Evolutionary conservation across 805 yeast species (phyloP), one percentile per base, ranked within the genome.

Genomic region (Pichia rugopelliculosa): DNA sequence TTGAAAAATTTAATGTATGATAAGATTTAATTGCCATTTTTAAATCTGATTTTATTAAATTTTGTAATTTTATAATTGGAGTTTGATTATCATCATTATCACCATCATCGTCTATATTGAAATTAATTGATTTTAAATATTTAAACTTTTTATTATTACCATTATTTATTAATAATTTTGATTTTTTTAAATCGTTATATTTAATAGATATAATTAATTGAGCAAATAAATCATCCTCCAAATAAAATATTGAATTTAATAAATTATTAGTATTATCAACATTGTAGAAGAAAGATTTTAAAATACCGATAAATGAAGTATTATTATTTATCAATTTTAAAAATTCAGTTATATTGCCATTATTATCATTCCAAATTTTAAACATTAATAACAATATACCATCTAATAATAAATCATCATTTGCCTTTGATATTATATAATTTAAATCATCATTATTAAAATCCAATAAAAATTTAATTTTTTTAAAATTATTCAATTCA

Each of bases 351-450:
- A 30, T n/a, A 6, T 30, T 30, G 2, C 7, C 10, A 8, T 30
- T 30, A 30, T 6, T 30, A n/a, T 30, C 34, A 30, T 30, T 30
- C 34, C 34, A 30, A 6, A 30, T n/a, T 13, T 17, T 30, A n/a
- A 30, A 30, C 18, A 30, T 30, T 15, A 30, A 4, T n/a, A 30
- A 30, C 9, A 30, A 30, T 15, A 30, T 30, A 24, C 74, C 76
- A 22, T 75, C 62, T 0, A 79, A 60, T 0, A 84, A 51, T 18
- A 79, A 74, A 34, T 79, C 72, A 50, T 76, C 80, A 39, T 83
- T 75, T 0, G 91, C 77, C 55, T 83, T 85, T 39, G 73, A 61
- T 36, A 89, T 61, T 0, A 96, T 96, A 40, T 77, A 60, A 47
- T 78, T 84, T 39, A 78, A 71, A 41, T 54, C 56, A 38, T 50